Base-by-base conservation (phyloP, 2,329 filamentous ascomycete genomes). In the Thielaviopsis populi region DNA sequence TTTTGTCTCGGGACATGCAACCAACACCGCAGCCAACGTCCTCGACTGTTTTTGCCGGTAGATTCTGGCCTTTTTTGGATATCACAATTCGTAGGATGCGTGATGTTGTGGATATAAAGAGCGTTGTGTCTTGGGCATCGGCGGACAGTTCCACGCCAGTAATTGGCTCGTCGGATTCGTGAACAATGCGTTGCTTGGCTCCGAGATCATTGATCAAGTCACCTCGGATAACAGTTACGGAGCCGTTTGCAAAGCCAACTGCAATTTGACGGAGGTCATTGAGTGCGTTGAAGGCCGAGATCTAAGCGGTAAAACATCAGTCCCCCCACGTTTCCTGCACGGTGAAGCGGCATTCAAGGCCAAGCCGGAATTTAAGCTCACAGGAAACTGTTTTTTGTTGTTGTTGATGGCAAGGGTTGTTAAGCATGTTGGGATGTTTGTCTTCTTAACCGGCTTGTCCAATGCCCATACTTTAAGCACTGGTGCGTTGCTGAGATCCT, bases 391-490 rank as follows among this genome's bases (percentile, higher is more conserved):
- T 72, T 92, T 91, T 72, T 89, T 83, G 48, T 88, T 91, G 76
- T 97, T 97, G 72, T 91, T 88, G 68, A 99, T 87, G 24, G 81
- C 84, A 61, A 96, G 76, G 0, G 87, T 94, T 71, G 89, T 95
- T 68, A 96, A 80, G 72, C 94, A 97, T 46, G 86, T 89, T 17
- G 94, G 94, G 67, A 87, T 79, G 50, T 91, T 91, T 3, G 89
- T 95, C 80, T 95, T 97, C 80, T 94, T 97, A 69, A 95, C 90
- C 3, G 87, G 81, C 75, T 91, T 95, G 72, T 97, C 91, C 69
- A 99, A 79, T 24, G 90, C 92, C 94, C 94, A 99, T n/a, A 97
- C 92, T 73, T 96, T 97, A 66, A 99, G 75, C 22, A 92, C 81
- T 0, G 94, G 92, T 69, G 97, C 91, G 69, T 83, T 87, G 46